Conservation (phyloP, 805 yeast species). For the Starmerella apis region DNA sequence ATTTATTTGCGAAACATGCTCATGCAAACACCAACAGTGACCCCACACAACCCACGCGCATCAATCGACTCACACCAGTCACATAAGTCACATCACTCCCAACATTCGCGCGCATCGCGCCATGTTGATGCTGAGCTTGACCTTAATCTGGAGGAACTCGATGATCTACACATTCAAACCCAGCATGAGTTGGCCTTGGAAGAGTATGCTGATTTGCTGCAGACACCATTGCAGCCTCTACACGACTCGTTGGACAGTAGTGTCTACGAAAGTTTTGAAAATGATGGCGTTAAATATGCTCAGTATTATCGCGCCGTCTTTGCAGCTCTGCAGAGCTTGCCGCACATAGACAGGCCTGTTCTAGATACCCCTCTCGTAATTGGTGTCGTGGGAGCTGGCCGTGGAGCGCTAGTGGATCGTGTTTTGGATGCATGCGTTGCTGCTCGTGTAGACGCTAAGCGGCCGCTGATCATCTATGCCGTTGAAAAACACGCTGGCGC, state of each 20-base stretch:
- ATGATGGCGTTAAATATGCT: constrained; percentile 57
- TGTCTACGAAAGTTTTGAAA: constrained; percentile 61
- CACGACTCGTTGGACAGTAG: constrained; percentile 44
- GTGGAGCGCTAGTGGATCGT: constrained; percentile 67
- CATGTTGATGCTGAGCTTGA: constrained; percentile 15
- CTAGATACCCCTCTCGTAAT: constrained; percentile 17
- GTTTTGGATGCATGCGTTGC: constrained; percentile 36
- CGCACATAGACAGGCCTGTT: not conserved
- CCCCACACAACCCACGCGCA: constrained; percentile 3
- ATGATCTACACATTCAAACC: not conserved
- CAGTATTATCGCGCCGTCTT: constrained; percentile 56
- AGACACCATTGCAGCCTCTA: constrained; percentile 68
- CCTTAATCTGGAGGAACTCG: not conserved
- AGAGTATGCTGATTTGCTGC: constrained; percentile 35
- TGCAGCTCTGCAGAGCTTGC: constrained; percentile 38
- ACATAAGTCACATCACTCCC: constrained; percentile 5
- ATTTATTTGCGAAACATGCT: constrained; percentile 39
- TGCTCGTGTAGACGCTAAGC: constrained; percentile 21
- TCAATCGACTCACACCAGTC: constrained; percentile 1
- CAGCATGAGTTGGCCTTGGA: constrained; percentile 2
- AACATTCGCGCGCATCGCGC: constrained; percentile 12
- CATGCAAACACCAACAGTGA: not conserved
- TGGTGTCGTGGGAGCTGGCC: constrained; percentile 75
- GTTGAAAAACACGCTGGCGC: constrained; percentile 67
- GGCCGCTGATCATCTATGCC: constrained; percentile 38